Evolutionary conservation across 805 yeast species (phyloP).

Genomic region (Blastobotrys americana): DNA sequence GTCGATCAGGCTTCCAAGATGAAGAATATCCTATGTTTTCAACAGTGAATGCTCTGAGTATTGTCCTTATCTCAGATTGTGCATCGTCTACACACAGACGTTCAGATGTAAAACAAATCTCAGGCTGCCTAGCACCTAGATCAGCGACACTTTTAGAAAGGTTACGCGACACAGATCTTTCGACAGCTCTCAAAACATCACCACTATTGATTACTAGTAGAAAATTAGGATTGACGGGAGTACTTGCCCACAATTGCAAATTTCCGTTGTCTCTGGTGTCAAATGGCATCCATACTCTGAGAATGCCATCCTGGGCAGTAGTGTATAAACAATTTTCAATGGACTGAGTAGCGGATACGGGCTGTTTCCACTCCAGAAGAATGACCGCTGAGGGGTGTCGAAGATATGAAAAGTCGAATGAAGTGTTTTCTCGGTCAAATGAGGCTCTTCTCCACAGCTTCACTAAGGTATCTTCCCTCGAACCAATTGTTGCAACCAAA

Average conservation of each 20-base stretch:
- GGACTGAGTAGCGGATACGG: constrained; percentile 30
- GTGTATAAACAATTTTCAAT: constrained; percentile 51
- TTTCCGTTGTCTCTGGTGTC: constrained; percentile 19
- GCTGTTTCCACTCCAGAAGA: constrained; percentile 30
- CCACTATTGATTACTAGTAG: constrained; percentile 36
- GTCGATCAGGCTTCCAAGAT: background rate
- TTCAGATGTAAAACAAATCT: constrained; percentile 11
- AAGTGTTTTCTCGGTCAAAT: constrained; percentile 54
- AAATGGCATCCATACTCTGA: constrained; percentile 53
- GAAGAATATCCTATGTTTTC: constrained; percentile 2
- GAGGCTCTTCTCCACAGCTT: constrained; percentile 74
- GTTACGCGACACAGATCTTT: constrained; percentile 8
- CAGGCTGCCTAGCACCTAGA: constrained; percentile 18
- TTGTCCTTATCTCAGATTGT: background rate
- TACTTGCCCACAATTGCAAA: constrained; percentile 37
- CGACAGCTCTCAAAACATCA: constrained; percentile 28
- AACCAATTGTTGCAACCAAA: constrained; percentile 56
- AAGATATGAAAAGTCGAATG: constrained; percentile 62
- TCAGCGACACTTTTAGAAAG: constrained; percentile 15
- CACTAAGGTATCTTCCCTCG: constrained; percentile 56
- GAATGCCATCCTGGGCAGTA: constrained; percentile 45
- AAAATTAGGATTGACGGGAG: constrained; percentile 40
- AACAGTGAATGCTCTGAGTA: background rate
- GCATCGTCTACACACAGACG: too few relatives aligned
- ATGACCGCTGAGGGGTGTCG: constrained; percentile 58